Conservation (phyloP, 2,329 filamentous ascomycete genomes). For the Verticillium dahliae region DNA sequence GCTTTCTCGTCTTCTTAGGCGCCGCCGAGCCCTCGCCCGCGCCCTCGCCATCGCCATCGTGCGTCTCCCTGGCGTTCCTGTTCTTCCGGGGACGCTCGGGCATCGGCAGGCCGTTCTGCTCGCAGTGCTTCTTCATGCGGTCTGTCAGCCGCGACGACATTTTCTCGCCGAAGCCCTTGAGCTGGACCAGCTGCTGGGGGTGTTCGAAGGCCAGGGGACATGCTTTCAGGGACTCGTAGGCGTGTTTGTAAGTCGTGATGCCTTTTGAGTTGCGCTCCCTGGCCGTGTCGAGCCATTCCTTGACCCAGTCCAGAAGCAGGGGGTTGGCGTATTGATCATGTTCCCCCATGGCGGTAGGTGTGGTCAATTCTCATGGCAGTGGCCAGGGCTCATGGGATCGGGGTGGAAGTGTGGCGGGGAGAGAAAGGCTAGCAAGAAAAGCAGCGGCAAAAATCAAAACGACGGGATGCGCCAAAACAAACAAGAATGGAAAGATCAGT, state of each 20-base stretch:
- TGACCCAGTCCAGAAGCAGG: conserved; percentile 64
- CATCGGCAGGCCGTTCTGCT: conserved; percentile 61
- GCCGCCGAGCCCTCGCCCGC: conserved; percentile 25
- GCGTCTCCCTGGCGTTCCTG: conserved; percentile 19
- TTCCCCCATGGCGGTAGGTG: conserved; percentile 20
- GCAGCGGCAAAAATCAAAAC: background rate
- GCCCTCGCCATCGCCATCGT: conserved; percentile 28
- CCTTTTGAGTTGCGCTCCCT: conserved; percentile 65
- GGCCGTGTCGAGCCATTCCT: conserved; percentile 69
- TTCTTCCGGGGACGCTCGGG: conserved; percentile 46
- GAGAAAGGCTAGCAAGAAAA: background rate
- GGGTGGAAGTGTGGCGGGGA: background rate
- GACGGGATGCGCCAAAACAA: background rate
- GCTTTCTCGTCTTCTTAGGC: conserved; percentile 52
- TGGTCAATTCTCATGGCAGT: background rate
- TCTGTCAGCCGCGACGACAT: conserved; percentile 64
- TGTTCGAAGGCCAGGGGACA: conserved; percentile 67
- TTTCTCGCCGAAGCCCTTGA: conserved; percentile 69
- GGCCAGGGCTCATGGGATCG: background rate
- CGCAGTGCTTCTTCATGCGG: conserved; percentile 52
- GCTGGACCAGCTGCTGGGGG: conserved; percentile 63
- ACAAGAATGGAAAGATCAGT: background rate
- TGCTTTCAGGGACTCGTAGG: conserved; percentile 69
- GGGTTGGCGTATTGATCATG: conserved; percentile 56
- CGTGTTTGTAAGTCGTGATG: conserved; percentile 64